Conservation (phyloP, 805 yeast species). For the Alloascoidea africana region DNA sequence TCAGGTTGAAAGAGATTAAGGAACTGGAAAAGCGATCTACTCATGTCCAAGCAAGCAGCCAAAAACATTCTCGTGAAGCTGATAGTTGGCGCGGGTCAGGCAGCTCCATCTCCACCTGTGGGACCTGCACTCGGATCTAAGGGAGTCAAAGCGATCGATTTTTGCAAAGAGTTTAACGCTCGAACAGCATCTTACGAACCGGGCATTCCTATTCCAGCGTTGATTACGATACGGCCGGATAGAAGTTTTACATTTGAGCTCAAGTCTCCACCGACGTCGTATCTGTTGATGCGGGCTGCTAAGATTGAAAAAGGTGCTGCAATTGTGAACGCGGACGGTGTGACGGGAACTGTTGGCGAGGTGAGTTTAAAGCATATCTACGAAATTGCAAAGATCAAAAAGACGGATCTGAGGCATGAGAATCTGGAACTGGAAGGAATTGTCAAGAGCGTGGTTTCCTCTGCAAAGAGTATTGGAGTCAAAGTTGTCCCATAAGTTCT, state of each 20-base stretch:
- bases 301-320: conserved; percentile 69
- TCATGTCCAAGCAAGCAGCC: too few species aligned
- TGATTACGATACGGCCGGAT: conserved; percentile 82
- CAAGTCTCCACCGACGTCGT: conserved; percentile 87
- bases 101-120: conserved; percentile 97
- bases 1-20: conserved; percentile 4
- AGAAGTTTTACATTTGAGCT: conserved; percentile 74
- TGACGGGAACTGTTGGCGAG: conserved; percentile 36
- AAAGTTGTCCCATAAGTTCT: conserved; percentile 63
- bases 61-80: too few species aligned
- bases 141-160: conserved; percentile 97
- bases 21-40: conserved; percentile 4
- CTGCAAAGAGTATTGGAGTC: conserved; percentile 85
- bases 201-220: conserved; percentile 82
- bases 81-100: conserved; percentile 93
- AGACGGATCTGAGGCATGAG: conserved; percentile 67
- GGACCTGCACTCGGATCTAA: conserved; percentile 98
- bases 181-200: conserved; percentile 79
- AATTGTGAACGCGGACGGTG: conserved; percentile 24
- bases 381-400: conserved; percentile 89
- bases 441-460: conserved; percentile 69
- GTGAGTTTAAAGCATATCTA: conserved; percentile 77
- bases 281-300: conserved; percentile 70
- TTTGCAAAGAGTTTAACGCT: conserved; percentile 96
- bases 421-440: conserved; percentile 57